Conservation (phyloP, 306 rosid genomes). For the Sesbania bispinosa region DNA sequence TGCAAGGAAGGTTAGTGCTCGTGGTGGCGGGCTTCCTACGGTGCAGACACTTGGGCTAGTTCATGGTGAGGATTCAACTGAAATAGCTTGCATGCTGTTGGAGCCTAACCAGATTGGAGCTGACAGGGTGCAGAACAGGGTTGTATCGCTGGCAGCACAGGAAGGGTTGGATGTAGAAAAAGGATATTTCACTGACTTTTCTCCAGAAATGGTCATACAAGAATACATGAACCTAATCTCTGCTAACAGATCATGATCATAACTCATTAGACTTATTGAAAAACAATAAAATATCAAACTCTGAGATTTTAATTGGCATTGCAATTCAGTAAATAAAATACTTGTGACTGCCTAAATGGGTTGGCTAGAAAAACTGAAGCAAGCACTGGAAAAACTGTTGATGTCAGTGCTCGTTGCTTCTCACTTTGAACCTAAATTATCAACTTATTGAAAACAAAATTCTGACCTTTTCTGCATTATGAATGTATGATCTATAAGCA, state of each 20-base stretch:
- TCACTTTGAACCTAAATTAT: constrained; percentile 19
- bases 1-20: constrained; percentile 73
- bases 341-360: constrained; percentile 9
- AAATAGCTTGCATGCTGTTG: constrained; percentile 76
- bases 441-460: constrained; percentile 30
- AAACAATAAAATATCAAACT: not conserved
- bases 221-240: constrained; percentile 48
- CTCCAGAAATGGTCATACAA: constrained; percentile 66
- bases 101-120: constrained; percentile 80
- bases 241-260: constrained; percentile 25
- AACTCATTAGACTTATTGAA: not conserved
- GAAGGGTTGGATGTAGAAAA: constrained; percentile 78
- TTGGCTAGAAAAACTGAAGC: not conserved
- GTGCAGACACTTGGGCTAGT: constrained; percentile 63
- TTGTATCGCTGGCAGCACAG: constrained; percentile 63
- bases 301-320: not conserved
- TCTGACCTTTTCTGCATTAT: constrained; percentile 33
- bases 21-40: constrained; percentile 87
- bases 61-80: constrained; percentile 61
- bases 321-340: constrained; percentile 7
- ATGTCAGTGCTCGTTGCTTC: constrained; percentile 24
- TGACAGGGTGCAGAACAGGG: constrained; percentile 63
- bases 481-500: constrained; percentile 34
- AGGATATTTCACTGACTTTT: constrained; percentile 74
- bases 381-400: constrained; percentile 22